Evolutionary conservation across 2,329 filamentous ascomycete genomes (phyloP), one percentile per base, ranked within the genome.

Genomic region (Sporothrix protearum): DNA sequence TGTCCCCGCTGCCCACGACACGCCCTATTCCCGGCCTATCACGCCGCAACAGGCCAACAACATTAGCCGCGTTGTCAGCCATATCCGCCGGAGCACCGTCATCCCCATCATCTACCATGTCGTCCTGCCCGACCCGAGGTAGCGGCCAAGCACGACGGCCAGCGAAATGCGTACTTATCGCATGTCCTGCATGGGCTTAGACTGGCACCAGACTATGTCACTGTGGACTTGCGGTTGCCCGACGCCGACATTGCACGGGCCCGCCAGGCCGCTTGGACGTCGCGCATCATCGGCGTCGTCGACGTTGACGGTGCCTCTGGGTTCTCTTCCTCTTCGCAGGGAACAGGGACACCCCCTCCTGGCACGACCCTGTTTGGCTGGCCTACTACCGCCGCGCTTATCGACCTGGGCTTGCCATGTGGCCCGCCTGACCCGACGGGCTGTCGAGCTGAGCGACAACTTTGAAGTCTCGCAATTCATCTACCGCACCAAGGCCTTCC

Each of bases 151-250:
- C 71, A 76, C 9, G 79, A 80, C 16, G 80, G 82, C 70, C 80
- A 77, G 69, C 76, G 81, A 57, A 55, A 77, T 2, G 78, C 81
- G 55, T 90, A 91, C 75, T 78, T 88, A n/a, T 82, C 85, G 69
- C 79, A 91, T 19, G 81, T 91, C 22, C 83, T 86, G 39, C 87
- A 91, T 75, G 89, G 89, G 3, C 80, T 92, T 22, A 86, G 89
- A 22, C 82, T 92, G 47, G 88, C 86, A 0, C 88, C 90, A 1
- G 89, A 91, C 69, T 92, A 88, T 74, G 76, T 89, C 61, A 88
- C 87, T n/a, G 80, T 92, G 5, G 89, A 92, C 76, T 78, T 92
- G 14, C 84, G 86, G 28, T 82, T 88, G 39, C 84, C 82, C 39
- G 82, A 87, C 63, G 78, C 80, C 0, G 76, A 85, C 9, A 78